These are phyloP conservation scores for Pseudozyma tsukubaensis DNA, from an alignment of 1,284 basidiomycete genomes.

Conservation along the genomic window DNA sequence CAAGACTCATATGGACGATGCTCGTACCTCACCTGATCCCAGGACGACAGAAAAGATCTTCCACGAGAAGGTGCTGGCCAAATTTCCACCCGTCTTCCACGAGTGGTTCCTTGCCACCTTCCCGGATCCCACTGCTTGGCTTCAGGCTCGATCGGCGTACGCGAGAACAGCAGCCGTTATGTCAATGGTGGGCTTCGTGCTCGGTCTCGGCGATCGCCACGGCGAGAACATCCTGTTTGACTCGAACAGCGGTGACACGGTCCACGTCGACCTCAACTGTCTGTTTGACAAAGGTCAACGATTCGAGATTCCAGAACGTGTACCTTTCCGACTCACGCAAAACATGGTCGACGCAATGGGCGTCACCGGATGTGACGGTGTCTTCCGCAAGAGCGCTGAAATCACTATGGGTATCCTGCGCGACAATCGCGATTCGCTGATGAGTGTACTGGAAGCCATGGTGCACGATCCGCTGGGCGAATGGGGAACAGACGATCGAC, in stretches of 20 bases:
- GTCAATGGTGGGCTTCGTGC: slow-evolving; percentile 98
- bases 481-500: slow-evolving; percentile 75
- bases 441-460: slow-evolving; percentile 96
- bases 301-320: slow-evolving; percentile 89
- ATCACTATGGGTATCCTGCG: slow-evolving; percentile 88
- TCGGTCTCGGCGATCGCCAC: slow-evolving; percentile 97
- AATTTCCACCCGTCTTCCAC: slow-evolving; percentile 84
- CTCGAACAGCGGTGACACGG: slow-evolving; percentile 85
- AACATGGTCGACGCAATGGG: slow-evolving; percentile 94
- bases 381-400: slow-evolving; percentile 92
- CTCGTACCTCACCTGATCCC: slow-evolving; percentile 70
- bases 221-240: slow-evolving; percentile 97
- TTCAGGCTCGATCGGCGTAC: slow-evolving; percentile 86
- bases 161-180: slow-evolving; percentile 93
- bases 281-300: slow-evolving; percentile 92
- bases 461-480: slow-evolving; percentile 97
- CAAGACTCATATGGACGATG: slow-evolving; percentile 74
- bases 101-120: slow-evolving; percentile 98
- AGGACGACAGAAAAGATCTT: slow-evolving; percentile 76
- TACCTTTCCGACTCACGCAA: slow-evolving; percentile 94
- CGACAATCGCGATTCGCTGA: slow-evolving; percentile 90
- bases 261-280: slow-evolving; percentile 99
- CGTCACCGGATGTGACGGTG: slow-evolving; percentile 91
- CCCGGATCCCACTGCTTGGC: slow-evolving; percentile 95
- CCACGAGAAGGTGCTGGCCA: slow-evolving; percentile 73